Evolutionary conservation across 2,329 filamentous ascomycete genomes (phyloP).

Genomic region (Coniochaeta sp.): DNA sequence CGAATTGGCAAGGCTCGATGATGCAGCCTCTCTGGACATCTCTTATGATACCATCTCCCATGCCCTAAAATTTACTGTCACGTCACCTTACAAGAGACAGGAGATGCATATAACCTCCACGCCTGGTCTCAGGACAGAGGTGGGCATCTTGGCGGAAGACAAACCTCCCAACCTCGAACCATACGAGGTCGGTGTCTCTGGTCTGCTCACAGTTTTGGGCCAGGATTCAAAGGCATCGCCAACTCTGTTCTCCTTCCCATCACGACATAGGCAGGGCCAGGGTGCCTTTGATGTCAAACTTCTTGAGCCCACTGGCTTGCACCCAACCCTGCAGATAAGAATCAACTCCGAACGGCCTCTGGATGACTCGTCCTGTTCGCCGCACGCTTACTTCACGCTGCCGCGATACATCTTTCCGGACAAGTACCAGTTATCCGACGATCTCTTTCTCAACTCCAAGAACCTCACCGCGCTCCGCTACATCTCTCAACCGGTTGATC

Average conservation of each 20-base stretch:
- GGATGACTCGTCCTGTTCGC: conserved; percentile 53
- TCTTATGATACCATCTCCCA: conserved; percentile 66
- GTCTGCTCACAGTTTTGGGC: conserved; percentile 71
- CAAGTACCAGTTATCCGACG: conserved; percentile 73
- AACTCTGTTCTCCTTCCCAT: conserved; percentile 76
- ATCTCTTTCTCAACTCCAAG: conserved; percentile 72
- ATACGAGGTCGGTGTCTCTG: conserved; percentile 71
- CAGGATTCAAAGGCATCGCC: conserved; percentile 65
- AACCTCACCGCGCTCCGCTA: conserved; percentile 63
- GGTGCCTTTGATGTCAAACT: conserved; percentile 57
- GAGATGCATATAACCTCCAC: conserved; percentile 31
- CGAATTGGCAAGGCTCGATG: conserved; percentile 32
- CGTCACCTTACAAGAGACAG: conserved; percentile 47
- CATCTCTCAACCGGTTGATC: conserved; percentile 70
- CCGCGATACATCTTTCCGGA: conserved; percentile 79
- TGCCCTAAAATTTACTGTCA: conserved; percentile 54
- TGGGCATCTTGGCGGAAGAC: conserved; percentile 69
- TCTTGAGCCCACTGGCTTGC: conserved; percentile 67
- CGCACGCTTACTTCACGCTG: conserved; percentile 76
- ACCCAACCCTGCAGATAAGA: conserved; percentile 68
- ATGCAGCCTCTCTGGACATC: conserved; percentile 63
- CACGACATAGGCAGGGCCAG: conserved; percentile 60
- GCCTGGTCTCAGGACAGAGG: conserved; percentile 56
- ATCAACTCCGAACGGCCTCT: conserved; percentile 46
- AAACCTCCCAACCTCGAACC: conserved; percentile 49